Base-by-base conservation (phyloP, 192 early-diverging fungal genomes). In the Coemansia erecta region DNA sequence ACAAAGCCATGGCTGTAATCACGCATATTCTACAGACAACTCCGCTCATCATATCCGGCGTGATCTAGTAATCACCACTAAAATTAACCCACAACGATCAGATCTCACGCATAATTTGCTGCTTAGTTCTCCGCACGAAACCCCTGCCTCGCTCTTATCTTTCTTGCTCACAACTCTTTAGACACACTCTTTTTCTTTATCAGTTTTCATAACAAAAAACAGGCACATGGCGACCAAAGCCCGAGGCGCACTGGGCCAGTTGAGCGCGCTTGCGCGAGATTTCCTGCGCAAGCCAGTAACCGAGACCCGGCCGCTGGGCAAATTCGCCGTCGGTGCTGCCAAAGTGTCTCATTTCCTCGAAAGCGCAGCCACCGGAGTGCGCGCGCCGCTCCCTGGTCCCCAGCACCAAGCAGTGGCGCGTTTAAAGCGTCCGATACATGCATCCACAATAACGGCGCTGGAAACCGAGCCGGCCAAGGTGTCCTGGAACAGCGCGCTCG, bases 301-400 rank as follows among this genome's bases (percentile, higher is more conserved):
- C 0, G 68, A 77, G 31, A 59, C 58, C 4, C 50, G 73, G 37
- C 73, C 73, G 14, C 47, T 77, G 17, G 73, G 73, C 0, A 66
- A 77, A 57, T 45, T 77, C 18, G 73, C 73, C 19, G 64, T 77
- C 17, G 64, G 68, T 5, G 58, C 67, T 17, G 73, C 61, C 45
- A 77, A 77, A 31, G 73, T 63, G 17, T 68, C 68, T 1, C 73
- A 77, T 26, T 12, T 77, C 6, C 42, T 77, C 5, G 73, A 77
- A 39, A 67, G 64, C 49, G 68, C 73, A 17, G 53, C 61, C 1
- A 70, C 61, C 3, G 73, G 73, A 12, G 60, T 69, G 11, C 73
- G 73, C 13, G 73, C 48, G 4, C 73, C 73, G 19, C 33, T 67
- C 9, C 64, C 73, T 0, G 73, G 73, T 0, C 68, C 73, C 2